These are phyloP conservation scores for Botryococcus braunii DNA, from an alignment of 163 green algal species.

Conservation along the genomic window DNA sequence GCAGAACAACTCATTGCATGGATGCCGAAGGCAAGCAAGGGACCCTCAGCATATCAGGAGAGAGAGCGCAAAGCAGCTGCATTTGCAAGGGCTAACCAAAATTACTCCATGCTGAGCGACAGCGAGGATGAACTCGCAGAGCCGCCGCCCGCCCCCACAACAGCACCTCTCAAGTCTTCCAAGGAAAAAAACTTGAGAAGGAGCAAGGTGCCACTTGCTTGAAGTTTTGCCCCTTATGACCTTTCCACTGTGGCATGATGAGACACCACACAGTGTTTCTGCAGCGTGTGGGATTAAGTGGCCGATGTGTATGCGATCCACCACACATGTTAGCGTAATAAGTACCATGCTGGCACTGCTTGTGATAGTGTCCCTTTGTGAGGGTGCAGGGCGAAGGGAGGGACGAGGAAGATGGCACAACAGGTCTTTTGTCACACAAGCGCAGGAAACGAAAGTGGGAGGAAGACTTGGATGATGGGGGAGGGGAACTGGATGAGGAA, in stretches of 20 bases:
- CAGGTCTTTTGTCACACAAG: no score
- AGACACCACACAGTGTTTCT: no score
- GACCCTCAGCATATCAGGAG: constrained; percentile 12
- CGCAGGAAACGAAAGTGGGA: constrained; percentile 31
- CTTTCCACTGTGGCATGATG: no score
- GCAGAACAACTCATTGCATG: constrained; percentile 30
- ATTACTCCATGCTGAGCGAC: constrained; percentile 31
- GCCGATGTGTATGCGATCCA: no score
- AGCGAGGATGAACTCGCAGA: constrained; percentile 20
- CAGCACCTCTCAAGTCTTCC: constrained; percentile 9
- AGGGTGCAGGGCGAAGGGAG: no score
- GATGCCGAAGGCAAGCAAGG: constrained; percentile 16
- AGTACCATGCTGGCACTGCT: no score
- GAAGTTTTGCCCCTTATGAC: neutral
- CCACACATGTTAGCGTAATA: no score
- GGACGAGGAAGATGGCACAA: no score
- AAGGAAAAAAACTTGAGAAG: constrained; percentile 17
- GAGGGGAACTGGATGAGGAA: constrained; percentile 10
- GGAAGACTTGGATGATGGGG: constrained; percentile 17
- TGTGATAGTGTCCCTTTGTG: no score
- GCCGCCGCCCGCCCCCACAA: constrained; percentile 15
- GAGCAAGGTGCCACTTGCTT: neutral
- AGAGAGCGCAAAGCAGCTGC: constrained; percentile 19
- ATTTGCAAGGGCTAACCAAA: constrained; percentile 19
- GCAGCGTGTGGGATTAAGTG: no score